Evolutionary conservation across 495 filamentous ascomycete genomes (phyloP), one percentile per base, ranked within the genome.

Genomic region (Xanthoparmelia taractica): DNA sequence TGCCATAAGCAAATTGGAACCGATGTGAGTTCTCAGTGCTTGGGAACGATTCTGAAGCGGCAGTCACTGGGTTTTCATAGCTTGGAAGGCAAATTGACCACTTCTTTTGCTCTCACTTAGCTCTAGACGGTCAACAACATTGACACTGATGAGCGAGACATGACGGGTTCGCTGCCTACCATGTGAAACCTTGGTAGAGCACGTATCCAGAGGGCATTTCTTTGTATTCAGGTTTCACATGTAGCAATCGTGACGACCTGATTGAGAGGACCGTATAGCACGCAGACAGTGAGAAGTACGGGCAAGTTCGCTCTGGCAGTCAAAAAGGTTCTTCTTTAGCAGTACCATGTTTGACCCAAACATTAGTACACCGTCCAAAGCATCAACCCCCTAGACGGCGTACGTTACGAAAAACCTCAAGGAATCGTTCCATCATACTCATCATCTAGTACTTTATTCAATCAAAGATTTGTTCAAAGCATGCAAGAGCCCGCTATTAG

Each of bases 381-480:
- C 48, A 52, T 31, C 48, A 52, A 18, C 8, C 10, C 0, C 20
- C 15, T 7, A 54, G 17, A 15, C 13, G 11, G 29, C 29, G 11
- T 8, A 34, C 17, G 6, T 54, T 29, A 54, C 8, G 33, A 15
- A 54, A 29, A 23, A 33, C 13, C 8, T 33, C 7, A 33, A 55
- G 52, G 20, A 45, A 33, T n/a, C 60, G 34, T 45, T 63, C 40
- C 56, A 47, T 36, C 38, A 29, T 38, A 34, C 37, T 31, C 33
- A 41, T 63, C 25, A 47, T 63, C 38, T 63, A 63, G 37, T 20
- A 25, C 20, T 23, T 56, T 45, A n/a, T 56, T 34, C 52, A 36
- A 57, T 27, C 60, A 63, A 43, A 20, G 29, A 33, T 36, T 27
- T 27, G 33, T 15, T 41, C 4, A 13, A 40, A 15, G 5, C 27